Evolutionary conservation across 768 basidiomycete species (phyloP).

Genomic region (Pulveroboletus sp.): DNA sequence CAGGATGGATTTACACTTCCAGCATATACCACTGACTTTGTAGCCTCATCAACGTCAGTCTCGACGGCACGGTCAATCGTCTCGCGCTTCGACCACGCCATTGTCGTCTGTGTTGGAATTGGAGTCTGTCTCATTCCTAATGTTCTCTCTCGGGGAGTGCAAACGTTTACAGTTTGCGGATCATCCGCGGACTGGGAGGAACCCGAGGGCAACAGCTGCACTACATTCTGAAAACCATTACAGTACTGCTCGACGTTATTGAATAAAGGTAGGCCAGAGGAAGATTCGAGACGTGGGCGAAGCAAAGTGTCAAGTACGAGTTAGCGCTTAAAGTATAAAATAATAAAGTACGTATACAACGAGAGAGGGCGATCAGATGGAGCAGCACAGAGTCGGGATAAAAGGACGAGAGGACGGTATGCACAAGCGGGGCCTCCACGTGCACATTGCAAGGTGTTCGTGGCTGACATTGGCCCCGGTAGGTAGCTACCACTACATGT

Average conservation of each 20-base stretch:
- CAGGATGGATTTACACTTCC: no score
- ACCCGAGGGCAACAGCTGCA: background rate
- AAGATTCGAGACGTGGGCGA: slow-evolving; percentile 5
- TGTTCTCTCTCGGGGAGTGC: slow-evolving; percentile 5
- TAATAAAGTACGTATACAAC: slow-evolving; percentile 29
- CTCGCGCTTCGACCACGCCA: background rate
- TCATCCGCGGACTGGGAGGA: slow-evolving; percentile 15
- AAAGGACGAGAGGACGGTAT: background rate
- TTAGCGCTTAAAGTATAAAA: slow-evolving; percentile 32
- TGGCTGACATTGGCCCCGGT: no score
- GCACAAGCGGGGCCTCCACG: no score
- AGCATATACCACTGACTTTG: no score
- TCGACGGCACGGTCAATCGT: background rate
- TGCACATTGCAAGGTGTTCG: no score
- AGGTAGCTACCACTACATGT: slow-evolving; percentile 2
- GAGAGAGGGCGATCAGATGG: slow-evolving; percentile 11
- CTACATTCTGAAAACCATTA: slow-evolving; percentile 3
- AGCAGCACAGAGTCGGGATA: slow-evolving; percentile 8
- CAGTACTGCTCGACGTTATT: slow-evolving; percentile 2
- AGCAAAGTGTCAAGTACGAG: slow-evolving; percentile 14
- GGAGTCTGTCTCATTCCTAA: slow-evolving; percentile 24
- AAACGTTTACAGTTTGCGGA: slow-evolving; percentile 24
- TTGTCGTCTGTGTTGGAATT: slow-evolving; percentile 20
- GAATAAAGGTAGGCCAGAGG: slow-evolving; percentile 4
- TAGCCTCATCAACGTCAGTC: background rate